Conservation (phyloP, 495 filamentous ascomycete genomes). For the Penicillium lagena region DNA sequence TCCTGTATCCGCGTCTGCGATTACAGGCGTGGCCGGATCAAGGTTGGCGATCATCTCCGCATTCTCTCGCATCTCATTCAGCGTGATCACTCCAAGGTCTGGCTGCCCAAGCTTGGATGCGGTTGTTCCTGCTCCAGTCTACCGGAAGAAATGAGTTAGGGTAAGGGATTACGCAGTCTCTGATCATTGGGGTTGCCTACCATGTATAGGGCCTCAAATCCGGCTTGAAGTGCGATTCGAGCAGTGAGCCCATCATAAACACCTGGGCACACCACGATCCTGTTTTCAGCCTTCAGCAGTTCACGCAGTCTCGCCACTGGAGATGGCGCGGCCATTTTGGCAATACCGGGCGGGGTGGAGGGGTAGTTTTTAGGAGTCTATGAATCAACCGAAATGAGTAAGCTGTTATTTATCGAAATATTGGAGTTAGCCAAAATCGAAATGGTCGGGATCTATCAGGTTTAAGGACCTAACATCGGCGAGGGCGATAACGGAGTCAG, state of each 20-base stretch:
- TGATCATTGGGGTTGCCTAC: neutral
- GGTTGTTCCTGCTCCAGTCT: conserved; percentile 54
- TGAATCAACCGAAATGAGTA: neutral
- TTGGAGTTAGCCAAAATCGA: too few species aligned
- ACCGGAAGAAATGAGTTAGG: neutral
- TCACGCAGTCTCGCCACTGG: conserved; percentile 6
- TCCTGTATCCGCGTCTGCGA: conserved; percentile 57
- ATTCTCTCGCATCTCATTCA: conserved; percentile 12
- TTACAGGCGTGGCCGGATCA: conserved; percentile 32
- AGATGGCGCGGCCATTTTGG: neutral
- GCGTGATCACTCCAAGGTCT: conserved; percentile 47
- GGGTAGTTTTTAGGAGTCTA: neutral
- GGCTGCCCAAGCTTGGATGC: conserved; percentile 52
- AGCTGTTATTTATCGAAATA: too few species aligned
- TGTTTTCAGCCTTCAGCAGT: conserved; percentile 4
- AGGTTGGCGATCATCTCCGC: conserved; percentile 12
- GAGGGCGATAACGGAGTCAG: too few species aligned
- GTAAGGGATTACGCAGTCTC: neutral
- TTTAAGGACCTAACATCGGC: neutral
- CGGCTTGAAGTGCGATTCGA: conserved; percentile 47
- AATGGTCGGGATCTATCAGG: neutral
- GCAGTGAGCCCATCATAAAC: conserved; percentile 59
- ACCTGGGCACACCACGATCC: conserved; percentile 43
- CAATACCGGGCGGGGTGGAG: neutral
- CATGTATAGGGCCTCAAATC: conserved; percentile 54